Conservation (phyloP, 805 yeast species). For the Clavispora fructus region DNA sequence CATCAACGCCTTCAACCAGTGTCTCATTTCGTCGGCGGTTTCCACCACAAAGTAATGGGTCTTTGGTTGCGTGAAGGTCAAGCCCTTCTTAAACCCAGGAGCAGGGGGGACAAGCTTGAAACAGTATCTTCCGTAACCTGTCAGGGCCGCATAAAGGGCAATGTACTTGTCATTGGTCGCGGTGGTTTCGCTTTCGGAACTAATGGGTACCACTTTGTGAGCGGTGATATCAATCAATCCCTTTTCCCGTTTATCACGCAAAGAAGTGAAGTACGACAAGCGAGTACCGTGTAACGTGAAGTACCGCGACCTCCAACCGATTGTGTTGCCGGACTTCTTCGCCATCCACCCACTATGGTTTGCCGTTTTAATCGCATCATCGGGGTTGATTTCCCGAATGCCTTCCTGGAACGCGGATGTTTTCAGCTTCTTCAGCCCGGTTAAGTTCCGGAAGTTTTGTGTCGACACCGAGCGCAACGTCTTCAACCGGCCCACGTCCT, state of each 20-base stretch:
- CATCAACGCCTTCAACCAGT: slow-evolving; percentile 92
- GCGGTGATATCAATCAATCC: slow-evolving; percentile 96
- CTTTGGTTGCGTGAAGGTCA: slow-evolving; percentile 93
- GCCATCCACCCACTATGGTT: slow-evolving; percentile 93
- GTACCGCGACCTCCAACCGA: slow-evolving; percentile 84
- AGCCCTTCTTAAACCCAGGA: slow-evolving; percentile 92
- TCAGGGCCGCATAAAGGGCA: slow-evolving; percentile 84
- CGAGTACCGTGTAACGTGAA: slow-evolving; percentile 91
- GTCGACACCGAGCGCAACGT: slow-evolving; percentile 51
- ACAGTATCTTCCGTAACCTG: slow-evolving; percentile 91
- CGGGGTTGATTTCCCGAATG: slow-evolving; percentile 67
- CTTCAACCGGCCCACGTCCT: slow-evolving; percentile 33
- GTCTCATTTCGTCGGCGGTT: slow-evolving; percentile 82
- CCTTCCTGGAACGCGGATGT: slow-evolving; percentile 89
- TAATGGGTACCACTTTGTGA: slow-evolving; percentile 77
- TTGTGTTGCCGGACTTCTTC: slow-evolving; percentile 72
- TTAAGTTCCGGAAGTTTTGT: slow-evolving; percentile 42
- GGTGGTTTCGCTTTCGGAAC: slow-evolving; percentile 28
- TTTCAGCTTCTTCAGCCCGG: slow-evolving; percentile 50
- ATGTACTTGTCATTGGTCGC: slow-evolving; percentile 77
- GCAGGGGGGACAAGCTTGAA: slow-evolving; percentile 95
- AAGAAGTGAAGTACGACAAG: slow-evolving; percentile 75
- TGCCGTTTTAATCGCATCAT: slow-evolving; percentile 71
- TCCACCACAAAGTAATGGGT: slow-evolving; percentile 96
- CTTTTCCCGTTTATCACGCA: slow-evolving; percentile 76